Conservation (phyloP, 73 alveolate genomes). For the Paramecium tetraurelia region DNA sequence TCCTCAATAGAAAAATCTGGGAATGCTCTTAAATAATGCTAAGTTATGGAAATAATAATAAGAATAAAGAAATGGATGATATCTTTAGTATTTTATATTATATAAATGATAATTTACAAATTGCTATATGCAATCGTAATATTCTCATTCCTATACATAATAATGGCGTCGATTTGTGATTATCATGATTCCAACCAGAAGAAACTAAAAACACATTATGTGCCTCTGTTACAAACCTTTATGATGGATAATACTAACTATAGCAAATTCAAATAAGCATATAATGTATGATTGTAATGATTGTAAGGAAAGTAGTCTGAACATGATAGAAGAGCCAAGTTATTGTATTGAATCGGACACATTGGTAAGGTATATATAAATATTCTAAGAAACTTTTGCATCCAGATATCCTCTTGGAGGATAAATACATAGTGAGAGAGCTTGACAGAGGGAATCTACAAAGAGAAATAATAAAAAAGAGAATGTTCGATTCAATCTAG, state of each 20-base stretch:
- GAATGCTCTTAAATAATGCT: background rate
- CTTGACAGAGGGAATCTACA: background rate
- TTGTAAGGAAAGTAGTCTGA: background rate
- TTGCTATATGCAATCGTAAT: background rate
- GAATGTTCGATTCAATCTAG: conserved; percentile 6
- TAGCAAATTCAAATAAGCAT: background rate
- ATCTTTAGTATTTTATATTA: background rate
- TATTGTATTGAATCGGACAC: conserved; percentile 40
- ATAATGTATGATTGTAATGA: background rate
- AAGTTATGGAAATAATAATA: conserved; percentile 1
- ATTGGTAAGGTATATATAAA: background rate
- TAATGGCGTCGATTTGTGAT: background rate
- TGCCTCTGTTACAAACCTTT: background rate
- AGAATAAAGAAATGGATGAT: background rate
- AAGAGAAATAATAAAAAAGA: conserved; percentile 30
- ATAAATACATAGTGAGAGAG: conserved; percentile 19
- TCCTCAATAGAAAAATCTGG: conserved; percentile 27
- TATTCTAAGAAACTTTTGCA: background rate
- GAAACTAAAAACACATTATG: background rate
- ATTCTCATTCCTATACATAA: background rate
- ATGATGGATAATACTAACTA: conserved; percentile 7
- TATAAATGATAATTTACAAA: background rate
- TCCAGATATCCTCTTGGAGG: conserved; percentile 11
- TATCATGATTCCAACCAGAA: background rate
- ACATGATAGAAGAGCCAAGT: conserved; percentile 26